phyloP scores from a whole-genome alignment of 306 rosid genomes.

The Sechiopsis laciniata region DNA sequence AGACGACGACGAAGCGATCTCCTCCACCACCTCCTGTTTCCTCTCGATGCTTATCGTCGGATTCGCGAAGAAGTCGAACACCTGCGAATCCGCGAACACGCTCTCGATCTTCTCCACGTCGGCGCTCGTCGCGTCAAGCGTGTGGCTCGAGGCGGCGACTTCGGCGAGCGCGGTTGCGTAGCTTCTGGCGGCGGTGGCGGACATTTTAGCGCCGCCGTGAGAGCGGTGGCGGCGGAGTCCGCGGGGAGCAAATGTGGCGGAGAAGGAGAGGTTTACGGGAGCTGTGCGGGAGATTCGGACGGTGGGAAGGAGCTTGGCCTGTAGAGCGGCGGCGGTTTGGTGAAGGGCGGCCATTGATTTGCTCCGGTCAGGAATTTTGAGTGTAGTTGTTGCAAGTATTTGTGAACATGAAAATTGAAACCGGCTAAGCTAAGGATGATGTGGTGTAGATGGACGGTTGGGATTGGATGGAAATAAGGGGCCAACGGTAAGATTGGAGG shows the following conservation, averaged over 20 bases:
- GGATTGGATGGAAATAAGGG: background rate
- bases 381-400: too few species aligned
- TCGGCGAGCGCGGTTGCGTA: constrained; percentile 78
- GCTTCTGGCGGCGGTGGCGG: constrained; percentile 27
- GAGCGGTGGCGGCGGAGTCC: background rate
- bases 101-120: constrained; percentile 71
- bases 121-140: constrained; percentile 57
- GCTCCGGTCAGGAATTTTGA: too few species aligned
- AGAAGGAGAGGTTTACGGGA: background rate
- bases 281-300: constrained; percentile 2
- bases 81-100: constrained; percentile 41
- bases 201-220: too few species aligned
- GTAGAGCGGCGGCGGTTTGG: constrained; percentile 38
- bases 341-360: too few species aligned
- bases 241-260: too few species aligned
- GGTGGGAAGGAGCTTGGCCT: constrained; percentile 23
- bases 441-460: constrained; percentile 1
- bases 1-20: constrained; percentile 36
- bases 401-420: too few species aligned
- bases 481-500: background rate
- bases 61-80: constrained; percentile 47
- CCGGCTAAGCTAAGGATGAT: too few species aligned
- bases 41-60: constrained; percentile 41
- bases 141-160: constrained; percentile 45
- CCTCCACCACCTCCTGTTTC: constrained; percentile 43